Conservation (phyloP, 2,329 filamentous ascomycete species). For the Aspergillus spinulosporus region DNA sequence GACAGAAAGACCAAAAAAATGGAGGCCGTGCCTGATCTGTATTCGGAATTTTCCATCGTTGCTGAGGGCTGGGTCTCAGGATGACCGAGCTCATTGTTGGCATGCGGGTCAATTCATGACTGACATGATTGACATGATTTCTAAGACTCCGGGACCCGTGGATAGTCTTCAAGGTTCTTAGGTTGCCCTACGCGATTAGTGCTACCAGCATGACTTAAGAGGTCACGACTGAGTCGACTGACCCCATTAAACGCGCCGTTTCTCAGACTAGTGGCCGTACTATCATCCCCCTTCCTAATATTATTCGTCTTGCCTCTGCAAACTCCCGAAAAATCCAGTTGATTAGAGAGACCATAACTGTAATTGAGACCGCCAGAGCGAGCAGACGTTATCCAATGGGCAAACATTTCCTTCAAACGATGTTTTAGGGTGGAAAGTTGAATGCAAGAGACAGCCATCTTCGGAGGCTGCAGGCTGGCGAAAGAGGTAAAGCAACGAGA, state of each 20-base stretch:
- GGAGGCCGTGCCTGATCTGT: not conserved
- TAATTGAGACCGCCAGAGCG: not conserved
- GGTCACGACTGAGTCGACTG: conserved; percentile 3
- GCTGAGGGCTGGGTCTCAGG: not conserved
- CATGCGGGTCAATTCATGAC: not conserved
- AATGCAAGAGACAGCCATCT: conserved; percentile 1
- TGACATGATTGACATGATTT: not conserved
- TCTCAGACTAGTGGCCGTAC: conserved; percentile 20
- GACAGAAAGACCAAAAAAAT: not conserved
- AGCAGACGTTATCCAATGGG: conserved; percentile 11
- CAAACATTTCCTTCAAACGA: conserved; percentile 2
- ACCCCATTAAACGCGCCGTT: conserved; percentile 17
- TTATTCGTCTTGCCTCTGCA: conserved; percentile 18
- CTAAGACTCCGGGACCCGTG: not conserved
- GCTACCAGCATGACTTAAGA: conserved; percentile 9
- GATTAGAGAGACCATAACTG: conserved; percentile 1
- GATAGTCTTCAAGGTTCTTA: not conserved
- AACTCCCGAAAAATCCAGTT: conserved; percentile 16
- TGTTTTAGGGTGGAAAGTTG: conserved; percentile 1
- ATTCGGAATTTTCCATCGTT: not conserved
- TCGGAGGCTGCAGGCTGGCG: conserved; percentile 12
- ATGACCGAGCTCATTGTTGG: not conserved
- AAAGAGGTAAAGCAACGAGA: conserved; percentile 10
- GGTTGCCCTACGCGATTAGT: conserved; percentile 5
- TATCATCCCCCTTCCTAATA: conserved; percentile 22